A percentile compares a stretch with the other conserved stretches of the same genome.
These are phyloP conservation scores for Pholiota conissans DNA, from an alignment of 768 basidiomycete species.

Conservation along the genomic window DNA sequence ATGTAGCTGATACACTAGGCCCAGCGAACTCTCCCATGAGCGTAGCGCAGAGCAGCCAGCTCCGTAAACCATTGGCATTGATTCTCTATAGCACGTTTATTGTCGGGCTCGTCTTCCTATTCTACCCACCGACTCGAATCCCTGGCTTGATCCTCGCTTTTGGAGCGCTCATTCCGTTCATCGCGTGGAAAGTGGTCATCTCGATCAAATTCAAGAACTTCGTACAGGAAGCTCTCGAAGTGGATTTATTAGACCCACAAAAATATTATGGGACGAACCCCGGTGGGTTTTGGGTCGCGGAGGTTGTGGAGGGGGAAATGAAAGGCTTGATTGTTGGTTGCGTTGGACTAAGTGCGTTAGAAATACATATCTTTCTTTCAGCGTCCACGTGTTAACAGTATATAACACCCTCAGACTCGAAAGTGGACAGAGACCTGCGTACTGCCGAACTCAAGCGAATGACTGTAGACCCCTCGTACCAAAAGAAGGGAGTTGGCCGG, in stretches of 20 bases:
- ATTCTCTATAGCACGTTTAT: not conserved
- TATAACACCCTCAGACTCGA: not conserved
- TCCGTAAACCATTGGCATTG: not conserved
- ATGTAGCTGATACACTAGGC: not conserved
- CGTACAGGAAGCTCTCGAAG: not conserved
- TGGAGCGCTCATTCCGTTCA: not conserved
- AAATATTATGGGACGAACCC: not conserved
- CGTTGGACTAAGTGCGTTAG: not conserved
- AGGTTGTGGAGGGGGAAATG: not conserved
- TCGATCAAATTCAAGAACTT: not conserved
- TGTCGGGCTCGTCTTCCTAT: not conserved
- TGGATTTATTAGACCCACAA: not conserved
- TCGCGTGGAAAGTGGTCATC: not conserved
- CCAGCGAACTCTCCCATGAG: not conserved
- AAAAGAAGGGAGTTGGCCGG: not conserved
- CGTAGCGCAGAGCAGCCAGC: not conserved
- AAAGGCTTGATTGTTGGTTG: not conserved
- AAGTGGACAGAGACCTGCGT: not conserved
- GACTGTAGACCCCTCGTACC: not conserved
- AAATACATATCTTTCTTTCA: not conserved
- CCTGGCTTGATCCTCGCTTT: not conserved
- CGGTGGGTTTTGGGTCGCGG: not conserved
- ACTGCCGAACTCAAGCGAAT: not conserved
- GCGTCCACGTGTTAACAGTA: not conserved
- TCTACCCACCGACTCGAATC: not conserved